phyloP scores from a whole-genome alignment of 2,329 filamentous ascomycete species.

The Colletotrichum simmondsii region DNA sequence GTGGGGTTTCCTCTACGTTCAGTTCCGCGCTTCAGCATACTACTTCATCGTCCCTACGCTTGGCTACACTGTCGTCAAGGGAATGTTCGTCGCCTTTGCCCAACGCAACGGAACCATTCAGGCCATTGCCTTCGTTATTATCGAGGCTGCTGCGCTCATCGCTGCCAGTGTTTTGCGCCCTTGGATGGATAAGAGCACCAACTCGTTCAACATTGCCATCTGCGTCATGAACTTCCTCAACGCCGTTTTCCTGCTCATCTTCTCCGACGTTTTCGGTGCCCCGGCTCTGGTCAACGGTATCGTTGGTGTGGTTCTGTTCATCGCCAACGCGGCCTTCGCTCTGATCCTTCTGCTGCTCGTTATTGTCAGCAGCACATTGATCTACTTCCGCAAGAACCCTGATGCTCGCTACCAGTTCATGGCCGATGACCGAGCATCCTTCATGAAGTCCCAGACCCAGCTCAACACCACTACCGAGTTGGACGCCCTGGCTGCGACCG shows the following conservation, averaged over 20 bases:
- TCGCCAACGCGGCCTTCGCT: constrained; percentile 86
- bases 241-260: constrained; percentile 87
- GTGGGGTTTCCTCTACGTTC: constrained; percentile 97
- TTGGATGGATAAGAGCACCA: constrained; percentile 99
- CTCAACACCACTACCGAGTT: constrained; percentile 83
- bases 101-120: constrained; percentile 79
- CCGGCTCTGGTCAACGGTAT: constrained; percentile 86
- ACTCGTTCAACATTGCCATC: constrained; percentile 95
- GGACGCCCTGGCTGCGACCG: constrained; percentile 88
- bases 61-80: constrained; percentile 84
- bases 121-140: constrained; percentile 83
- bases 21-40: constrained; percentile 95
- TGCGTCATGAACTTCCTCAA: constrained; percentile 91
- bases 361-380: constrained; percentile 68
- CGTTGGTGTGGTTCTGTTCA: constrained; percentile 89
- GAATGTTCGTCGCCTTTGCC: constrained; percentile 86
- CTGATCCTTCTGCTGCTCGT: constrained; percentile 86
- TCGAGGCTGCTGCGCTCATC: constrained; percentile 84
- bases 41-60: constrained; percentile 91
- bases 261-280: constrained; percentile 86
- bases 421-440: constrained; percentile 94
- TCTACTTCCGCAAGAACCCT: constrained; percentile 91
- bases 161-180: constrained; percentile 83
- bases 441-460: constrained; percentile 95
- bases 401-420: constrained; percentile 96